Conservation (phyloP, 1,284 basidiomycete genomes). For the Ceratobasidium sp. region DNA sequence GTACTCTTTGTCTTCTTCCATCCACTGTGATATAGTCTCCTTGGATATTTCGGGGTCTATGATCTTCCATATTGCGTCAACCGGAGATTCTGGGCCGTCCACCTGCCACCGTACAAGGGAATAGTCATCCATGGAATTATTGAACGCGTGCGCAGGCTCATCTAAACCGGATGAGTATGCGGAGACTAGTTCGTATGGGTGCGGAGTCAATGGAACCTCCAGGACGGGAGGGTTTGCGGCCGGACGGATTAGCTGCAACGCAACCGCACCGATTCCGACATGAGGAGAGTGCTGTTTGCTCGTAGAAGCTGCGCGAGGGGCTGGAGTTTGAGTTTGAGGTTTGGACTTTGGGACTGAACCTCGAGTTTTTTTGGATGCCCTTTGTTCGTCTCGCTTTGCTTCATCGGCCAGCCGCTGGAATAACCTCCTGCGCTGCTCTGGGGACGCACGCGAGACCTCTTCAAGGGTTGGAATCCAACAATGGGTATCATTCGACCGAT, state of each 20-base stretch:
- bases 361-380: background rate
- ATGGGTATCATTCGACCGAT: too few relatives aligned
- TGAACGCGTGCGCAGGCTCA: background rate
- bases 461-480: constrained; percentile 27
- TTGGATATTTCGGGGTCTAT: background rate
- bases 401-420: constrained; percentile 12
- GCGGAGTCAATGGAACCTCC: background rate
- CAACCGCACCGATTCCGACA: constrained; percentile 1
- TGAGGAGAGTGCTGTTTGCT: too few relatives aligned
- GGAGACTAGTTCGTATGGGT: background rate
- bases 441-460: constrained; percentile 17
- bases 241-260: constrained; percentile 13
- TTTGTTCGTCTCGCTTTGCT: constrained; percentile 6
- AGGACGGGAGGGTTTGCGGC: background rate
- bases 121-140: background rate
- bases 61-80: background rate
- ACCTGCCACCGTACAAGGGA: background rate
- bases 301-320: too few relatives aligned
- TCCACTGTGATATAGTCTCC: background rate
- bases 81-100: constrained; percentile 5
- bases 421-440: background rate
- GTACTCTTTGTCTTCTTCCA: background rate
- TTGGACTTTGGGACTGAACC: background rate
- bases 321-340: too few relatives aligned
- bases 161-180: too few relatives aligned